These are phyloP conservation scores for Candida sanyiensis DNA, from an alignment of 805 yeast genomes.

Conservation along the genomic window DNA sequence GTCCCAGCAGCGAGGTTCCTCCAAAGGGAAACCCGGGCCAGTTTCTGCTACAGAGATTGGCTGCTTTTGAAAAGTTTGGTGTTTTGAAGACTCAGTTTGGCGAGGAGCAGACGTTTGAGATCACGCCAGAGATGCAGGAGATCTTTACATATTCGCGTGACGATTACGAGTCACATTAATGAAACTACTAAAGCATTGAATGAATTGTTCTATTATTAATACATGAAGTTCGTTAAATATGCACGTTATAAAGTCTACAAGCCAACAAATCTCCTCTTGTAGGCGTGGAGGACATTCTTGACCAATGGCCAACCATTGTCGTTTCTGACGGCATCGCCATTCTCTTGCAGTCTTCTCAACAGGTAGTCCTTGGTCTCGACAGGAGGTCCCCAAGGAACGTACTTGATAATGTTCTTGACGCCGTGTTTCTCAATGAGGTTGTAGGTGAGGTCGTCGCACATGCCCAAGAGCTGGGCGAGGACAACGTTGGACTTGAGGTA, in stretches of 20 bases:
- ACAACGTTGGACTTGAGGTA: constrained; percentile 55
- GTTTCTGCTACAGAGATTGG: not conserved
- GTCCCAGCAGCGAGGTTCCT: not conserved
- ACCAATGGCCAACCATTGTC: constrained; percentile 77
- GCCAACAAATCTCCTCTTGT: constrained; percentile 28
- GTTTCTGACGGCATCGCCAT: constrained; percentile 87
- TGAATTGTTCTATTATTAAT: not conserved
- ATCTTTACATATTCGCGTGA: constrained; percentile 7
- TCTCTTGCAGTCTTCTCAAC: constrained; percentile 86
- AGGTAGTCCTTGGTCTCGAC: constrained; percentile 87
- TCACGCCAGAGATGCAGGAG: constrained; percentile 15
- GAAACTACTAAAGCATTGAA: not conserved
- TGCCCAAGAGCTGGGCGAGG: constrained; percentile 87
- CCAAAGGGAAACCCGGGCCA: not conserved
- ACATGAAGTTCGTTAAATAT: constrained; percentile 1
- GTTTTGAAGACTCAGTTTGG: not conserved
- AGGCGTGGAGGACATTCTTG: constrained; percentile 42
- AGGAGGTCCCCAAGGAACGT: constrained; percentile 98
- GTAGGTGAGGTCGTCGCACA: constrained; percentile 87
- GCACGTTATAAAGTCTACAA: not conserved
- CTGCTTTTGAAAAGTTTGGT: not conserved
- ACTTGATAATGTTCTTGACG: constrained; percentile 76
- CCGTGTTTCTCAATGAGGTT: constrained; percentile 61
- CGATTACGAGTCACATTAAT: constrained; percentile 2
- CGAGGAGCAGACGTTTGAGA: constrained; percentile 1